Evolutionary conservation across 2,329 filamentous ascomycete species (phyloP).

Genomic region (Cordyceps militaris): DNA sequence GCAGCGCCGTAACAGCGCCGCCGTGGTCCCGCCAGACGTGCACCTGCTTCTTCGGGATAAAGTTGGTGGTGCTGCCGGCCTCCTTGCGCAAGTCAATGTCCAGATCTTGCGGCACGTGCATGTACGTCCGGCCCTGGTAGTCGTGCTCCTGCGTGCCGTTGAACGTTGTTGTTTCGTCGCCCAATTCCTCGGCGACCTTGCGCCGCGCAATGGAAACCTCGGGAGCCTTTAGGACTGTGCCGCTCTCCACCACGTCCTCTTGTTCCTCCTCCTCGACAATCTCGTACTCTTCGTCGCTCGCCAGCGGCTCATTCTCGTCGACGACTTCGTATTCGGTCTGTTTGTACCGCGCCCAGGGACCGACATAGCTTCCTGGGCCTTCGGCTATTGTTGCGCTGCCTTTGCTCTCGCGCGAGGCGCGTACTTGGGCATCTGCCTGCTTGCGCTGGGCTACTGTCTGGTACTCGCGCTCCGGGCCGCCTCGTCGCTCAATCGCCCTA

Average conservation of each 20-base stretch:
- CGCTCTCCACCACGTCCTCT: conserved; percentile 63
- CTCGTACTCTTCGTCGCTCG: conserved; percentile 72
- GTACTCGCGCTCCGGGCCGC: conserved; percentile 48
- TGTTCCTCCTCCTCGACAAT: conserved; percentile 71
- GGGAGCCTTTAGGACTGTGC: conserved; percentile 52
- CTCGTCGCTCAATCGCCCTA: conserved; percentile 68
- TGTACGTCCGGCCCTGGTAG: conserved; percentile 93
- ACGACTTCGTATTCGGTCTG: conserved; percentile 67
- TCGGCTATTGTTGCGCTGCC: conserved; percentile 79
- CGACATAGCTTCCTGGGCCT: conserved; percentile 81
- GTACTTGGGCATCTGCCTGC: conserved; percentile 59
- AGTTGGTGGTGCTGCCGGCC: conserved; percentile 74
- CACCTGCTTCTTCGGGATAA: conserved; percentile 87
- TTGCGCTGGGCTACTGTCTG: conserved; percentile 54
- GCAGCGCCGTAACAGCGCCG: conserved; percentile 80
- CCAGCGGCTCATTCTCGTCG: conserved; percentile 66
- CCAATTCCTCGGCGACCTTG: conserved; percentile 52
- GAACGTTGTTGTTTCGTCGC: conserved; percentile 78
- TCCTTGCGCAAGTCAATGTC: conserved; percentile 82
- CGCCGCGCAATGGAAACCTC: conserved; percentile 46
- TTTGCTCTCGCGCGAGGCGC: conserved; percentile 74
- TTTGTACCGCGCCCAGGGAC: conserved; percentile 80
- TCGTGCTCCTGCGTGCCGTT: conserved; percentile 78
- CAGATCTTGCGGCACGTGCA: conserved; percentile 92
- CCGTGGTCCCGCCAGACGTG: conserved; percentile 81